A percentile compares a stretch with the other conserved stretches of the same genome.
These are phyloP conservation scores for Saccharomyces hybrid DNA, from an alignment of 1,139 yeast species.

Conservation along the genomic window DNA sequence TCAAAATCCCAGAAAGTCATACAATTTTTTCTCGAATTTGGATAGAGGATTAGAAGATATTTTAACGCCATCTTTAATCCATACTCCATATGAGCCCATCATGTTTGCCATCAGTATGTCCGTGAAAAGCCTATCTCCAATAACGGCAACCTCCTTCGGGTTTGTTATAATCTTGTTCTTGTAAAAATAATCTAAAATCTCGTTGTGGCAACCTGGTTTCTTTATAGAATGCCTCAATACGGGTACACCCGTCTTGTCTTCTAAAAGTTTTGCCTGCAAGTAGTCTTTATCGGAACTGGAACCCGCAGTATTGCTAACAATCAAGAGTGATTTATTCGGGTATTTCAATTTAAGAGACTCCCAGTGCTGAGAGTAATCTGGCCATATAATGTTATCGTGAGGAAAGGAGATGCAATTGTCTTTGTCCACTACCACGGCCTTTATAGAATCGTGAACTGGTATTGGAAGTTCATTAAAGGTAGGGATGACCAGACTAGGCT, in stretches of 20 bases:
- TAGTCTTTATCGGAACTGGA: constrained; percentile 63
- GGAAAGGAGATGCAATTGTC: constrained; percentile 93
- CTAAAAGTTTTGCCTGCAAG: constrained; percentile 58
- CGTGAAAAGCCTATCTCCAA: constrained; percentile 87
- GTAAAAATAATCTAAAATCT: constrained; percentile 54
- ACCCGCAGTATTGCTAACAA: constrained; percentile 93
- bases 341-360: constrained; percentile 43
- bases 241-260: constrained; percentile 60
- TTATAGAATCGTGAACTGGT: constrained; percentile 46
- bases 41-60: constrained; percentile 18
- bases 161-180: constrained; percentile 39
- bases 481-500: constrained; percentile 58
- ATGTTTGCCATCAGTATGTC: constrained; percentile 89
- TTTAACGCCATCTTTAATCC: constrained; percentile 72
- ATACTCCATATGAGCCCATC: constrained; percentile 82
- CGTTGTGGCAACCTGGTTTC: constrained; percentile 83
- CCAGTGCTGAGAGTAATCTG: constrained; percentile 61
- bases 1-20: constrained; percentile 1
- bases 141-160: constrained; percentile 66
- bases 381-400: constrained; percentile 75
- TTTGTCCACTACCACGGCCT: constrained; percentile 82
- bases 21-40: constrained; percentile 22
- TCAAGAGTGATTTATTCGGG: constrained; percentile 60
- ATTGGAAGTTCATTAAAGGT: constrained; percentile 56
- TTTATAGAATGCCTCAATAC: constrained; percentile 73